Percentiles rank a stretch among this genome's conserved stretches.
phyloP scores from a whole-genome alignment of 2,329 filamentous ascomycete species.

The Aspergillus luchuensis region DNA sequence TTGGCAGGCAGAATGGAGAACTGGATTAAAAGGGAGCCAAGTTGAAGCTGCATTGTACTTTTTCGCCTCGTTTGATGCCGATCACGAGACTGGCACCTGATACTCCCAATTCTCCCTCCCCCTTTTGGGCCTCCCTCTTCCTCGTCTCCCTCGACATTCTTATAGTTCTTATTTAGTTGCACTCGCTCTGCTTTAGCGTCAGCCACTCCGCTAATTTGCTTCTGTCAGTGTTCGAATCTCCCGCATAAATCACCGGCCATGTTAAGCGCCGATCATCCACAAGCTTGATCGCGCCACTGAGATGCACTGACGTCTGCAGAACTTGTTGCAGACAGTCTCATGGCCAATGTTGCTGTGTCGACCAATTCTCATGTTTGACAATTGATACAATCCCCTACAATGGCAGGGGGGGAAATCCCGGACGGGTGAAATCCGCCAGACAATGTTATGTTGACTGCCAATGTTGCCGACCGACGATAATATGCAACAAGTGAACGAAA shows the following conservation, averaged over 20 bases:
- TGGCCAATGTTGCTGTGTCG: not conserved
- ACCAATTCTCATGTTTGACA: not conserved
- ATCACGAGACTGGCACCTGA: not conserved
- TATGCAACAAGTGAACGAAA: not conserved
- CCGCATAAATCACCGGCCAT: not conserved
- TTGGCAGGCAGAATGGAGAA: not conserved
- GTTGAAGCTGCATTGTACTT: not conserved
- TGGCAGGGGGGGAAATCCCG: not conserved
- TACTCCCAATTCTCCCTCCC: not conserved
- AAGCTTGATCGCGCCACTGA: slow-evolving; percentile 7
- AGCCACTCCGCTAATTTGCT: not conserved
- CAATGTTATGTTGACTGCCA: not conserved
- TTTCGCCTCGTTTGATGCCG: not conserved
- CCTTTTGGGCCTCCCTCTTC: not conserved
- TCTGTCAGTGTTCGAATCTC: not conserved
- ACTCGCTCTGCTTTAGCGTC: not conserved
- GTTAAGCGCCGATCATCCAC: slow-evolving; percentile 15
- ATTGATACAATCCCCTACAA: not conserved
- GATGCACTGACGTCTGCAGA: slow-evolving; percentile 5
- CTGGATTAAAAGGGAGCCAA: not conserved
- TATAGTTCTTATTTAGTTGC: not conserved
- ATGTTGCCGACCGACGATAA: not conserved
- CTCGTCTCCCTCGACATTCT: not conserved
- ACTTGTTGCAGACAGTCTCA: not conserved
- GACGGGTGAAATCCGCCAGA: not conserved